These are phyloP conservation scores for Auricularia cornea DNA, from an alignment of 768 basidiomycete genomes.

Conservation along the genomic window DNA sequence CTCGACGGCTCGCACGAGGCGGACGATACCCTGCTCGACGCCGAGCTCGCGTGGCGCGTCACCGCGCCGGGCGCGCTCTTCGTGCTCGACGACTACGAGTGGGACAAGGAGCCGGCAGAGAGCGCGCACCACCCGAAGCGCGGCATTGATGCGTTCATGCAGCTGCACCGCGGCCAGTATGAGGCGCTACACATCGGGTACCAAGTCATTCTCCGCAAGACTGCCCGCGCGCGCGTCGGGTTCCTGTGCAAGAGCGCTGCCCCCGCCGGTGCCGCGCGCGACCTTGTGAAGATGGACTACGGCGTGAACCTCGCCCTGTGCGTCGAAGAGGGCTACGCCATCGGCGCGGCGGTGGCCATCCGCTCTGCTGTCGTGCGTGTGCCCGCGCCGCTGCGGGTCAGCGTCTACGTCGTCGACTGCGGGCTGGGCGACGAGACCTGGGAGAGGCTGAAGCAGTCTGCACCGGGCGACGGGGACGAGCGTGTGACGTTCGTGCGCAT, in stretches of 20 bases:
- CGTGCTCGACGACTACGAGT: conserved; percentile 52
- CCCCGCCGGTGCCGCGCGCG: neutral
- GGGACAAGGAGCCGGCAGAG: conserved; percentile 39
- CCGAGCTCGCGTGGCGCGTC: conserved; percentile 49
- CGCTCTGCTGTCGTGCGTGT: conserved; percentile 28
- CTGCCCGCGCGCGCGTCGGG: conserved; percentile 43
- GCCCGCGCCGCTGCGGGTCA: conserved; percentile 29
- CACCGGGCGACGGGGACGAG: conserved; percentile 12
- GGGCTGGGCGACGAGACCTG: conserved; percentile 32
- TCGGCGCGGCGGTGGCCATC: conserved; percentile 42
- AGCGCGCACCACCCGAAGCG: conserved; percentile 47
- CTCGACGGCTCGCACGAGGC: conserved; percentile 53
- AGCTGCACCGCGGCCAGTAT: conserved; percentile 43
- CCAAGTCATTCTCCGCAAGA: conserved; percentile 48
- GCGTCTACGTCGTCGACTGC: conserved; percentile 43
- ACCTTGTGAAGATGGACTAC: conserved; percentile 29
- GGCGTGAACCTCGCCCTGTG: conserved; percentile 41
- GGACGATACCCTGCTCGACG: conserved; percentile 54
- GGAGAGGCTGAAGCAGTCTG: conserved; percentile 22
- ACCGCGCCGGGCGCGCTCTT: conserved; percentile 41
- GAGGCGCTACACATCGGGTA: conserved; percentile 33
- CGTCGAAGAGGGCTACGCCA: conserved; percentile 36
- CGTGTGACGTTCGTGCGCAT: conserved; percentile 38
- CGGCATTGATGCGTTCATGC: conserved; percentile 48
- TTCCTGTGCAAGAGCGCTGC: conserved; percentile 29